Base-by-base conservation (phyloP, 2,329 filamentous ascomycete species). In the Ascochyta clinopodiicola region DNA sequence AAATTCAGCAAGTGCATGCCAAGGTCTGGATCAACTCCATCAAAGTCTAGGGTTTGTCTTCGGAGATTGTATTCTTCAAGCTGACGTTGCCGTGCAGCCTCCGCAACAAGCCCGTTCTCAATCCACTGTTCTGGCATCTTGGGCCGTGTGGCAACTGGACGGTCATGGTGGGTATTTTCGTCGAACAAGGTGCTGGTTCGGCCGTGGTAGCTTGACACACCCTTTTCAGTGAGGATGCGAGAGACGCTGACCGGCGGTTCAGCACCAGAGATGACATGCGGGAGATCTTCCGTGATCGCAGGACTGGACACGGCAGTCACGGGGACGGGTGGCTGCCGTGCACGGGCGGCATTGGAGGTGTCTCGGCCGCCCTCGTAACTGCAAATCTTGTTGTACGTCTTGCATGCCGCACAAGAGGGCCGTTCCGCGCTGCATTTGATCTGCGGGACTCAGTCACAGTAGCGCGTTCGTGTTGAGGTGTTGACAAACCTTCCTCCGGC, bases 11-110 rank as follows among this genome's bases (percentile, higher is more conserved):
- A 66, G 45, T 84, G 80, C 72, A 83, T 79, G 3, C 77, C 82
- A 7, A 84, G 62, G 10, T 83, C 79, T 0, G 81, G 78, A 27
- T 82, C 78, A 1, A 85, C 77, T 1, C 82, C 82, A 60, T 85
- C 82, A 63, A 86, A 84, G 62, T 86, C 82, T 24, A 24, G 2
- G 84, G 75, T 48, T 78, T 78, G 1, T 75, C 77, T 67, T 4
- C 74, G 69, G 35, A 79, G 74, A 57, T 84, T 80, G 50, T 83
- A 69, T 0, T 75, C 73, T 52, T 85, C 82, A 9, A 83, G 68
- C 51, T 85, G 82, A 61, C 81, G 71, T 59, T 82, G 79, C 46
- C 76, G 74, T 0, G 78, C 76, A 27, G 80, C 79, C 61, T 82
- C 79, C 15, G 78, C 80, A 45, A 83, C 76, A 6, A 83, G 67